Evolutionary conservation across 768 basidiomycete genomes (phyloP).

Genomic region (Tulasnella sp.): DNA sequence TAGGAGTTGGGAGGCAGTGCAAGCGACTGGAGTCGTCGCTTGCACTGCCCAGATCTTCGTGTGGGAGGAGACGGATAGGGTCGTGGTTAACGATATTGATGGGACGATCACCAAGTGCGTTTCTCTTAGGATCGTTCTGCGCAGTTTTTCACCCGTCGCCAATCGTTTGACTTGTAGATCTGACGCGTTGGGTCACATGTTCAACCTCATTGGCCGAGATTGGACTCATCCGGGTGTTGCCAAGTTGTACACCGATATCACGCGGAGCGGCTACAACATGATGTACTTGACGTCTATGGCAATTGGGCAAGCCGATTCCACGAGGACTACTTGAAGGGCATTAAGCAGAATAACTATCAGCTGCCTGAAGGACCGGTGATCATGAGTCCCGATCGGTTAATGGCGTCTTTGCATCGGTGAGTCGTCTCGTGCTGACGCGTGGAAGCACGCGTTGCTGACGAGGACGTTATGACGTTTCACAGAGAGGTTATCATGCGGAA

Average conservation of each 20-base stretch:
- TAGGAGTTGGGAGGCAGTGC: slow-evolving; percentile 76
- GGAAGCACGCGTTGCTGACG: too few relatives aligned
- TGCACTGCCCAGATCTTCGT: slow-evolving; percentile 68
- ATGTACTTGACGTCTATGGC: slow-evolving; percentile 97
- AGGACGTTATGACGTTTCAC: not conserved
- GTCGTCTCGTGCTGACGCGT: too few relatives aligned
- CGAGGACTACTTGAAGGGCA: slow-evolving; percentile 84
- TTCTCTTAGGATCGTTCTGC: too few relatives aligned
- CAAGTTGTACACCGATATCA: slow-evolving; percentile 94
- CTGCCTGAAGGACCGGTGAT: slow-evolving; percentile 43
- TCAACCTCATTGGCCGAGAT: slow-evolving; percentile 95
- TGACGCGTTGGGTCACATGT: slow-evolving; percentile 91
- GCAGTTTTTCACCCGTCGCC: not conserved
- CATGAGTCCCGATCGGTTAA: too few relatives aligned
- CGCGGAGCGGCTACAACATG: slow-evolving; percentile 93
- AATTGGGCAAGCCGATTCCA: slow-evolving; percentile 96
- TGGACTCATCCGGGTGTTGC: slow-evolving; percentile 99
- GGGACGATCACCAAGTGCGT: slow-evolving; percentile 96
- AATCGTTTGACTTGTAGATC: slow-evolving; percentile 54
- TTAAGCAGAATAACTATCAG: slow-evolving; percentile 92
- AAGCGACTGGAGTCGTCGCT: slow-evolving; percentile 69
- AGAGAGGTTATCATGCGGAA: not conserved
- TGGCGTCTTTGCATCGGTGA: too few relatives aligned
- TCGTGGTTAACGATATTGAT: slow-evolving; percentile 96
- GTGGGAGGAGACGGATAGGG: slow-evolving; percentile 84